phyloP scores from a whole-genome alignment of 352 stramenopile genomes.

The Pythium biforme region DNA sequence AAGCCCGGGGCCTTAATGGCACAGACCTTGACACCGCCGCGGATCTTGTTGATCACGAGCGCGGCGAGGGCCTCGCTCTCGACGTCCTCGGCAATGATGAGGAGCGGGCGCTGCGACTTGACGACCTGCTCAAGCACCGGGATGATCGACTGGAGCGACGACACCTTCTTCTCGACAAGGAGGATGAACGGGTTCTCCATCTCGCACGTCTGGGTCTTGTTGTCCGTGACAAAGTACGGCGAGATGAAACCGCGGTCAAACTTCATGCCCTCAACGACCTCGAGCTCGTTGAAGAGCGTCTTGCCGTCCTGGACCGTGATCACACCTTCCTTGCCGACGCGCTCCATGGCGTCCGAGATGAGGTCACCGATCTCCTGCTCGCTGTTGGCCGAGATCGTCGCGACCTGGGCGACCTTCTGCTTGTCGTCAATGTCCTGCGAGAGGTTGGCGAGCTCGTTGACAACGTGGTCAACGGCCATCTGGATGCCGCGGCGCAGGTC shows the following conservation, averaged over 20 bases:
- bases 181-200: conserved; percentile 99
- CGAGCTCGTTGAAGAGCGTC: conserved; percentile 99
- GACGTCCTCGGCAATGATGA: conserved; percentile 99
- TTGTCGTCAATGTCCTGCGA: conserved; percentile 98
- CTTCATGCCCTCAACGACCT: conserved; percentile 99
- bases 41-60: conserved; percentile 99
- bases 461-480: conserved; percentile 96
- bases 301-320: conserved; percentile 99
- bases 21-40: conserved; percentile 98
- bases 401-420: conserved; percentile 99
- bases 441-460: conserved; percentile 94
- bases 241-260: conserved; percentile 99
- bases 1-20: conserved; percentile 99
- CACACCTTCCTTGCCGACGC: conserved; percentile 99
- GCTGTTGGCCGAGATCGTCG: conserved; percentile 99
- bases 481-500: conserved; percentile 98
- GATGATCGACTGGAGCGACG: conserved; percentile 94
- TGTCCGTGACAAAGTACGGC: conserved; percentile 99
- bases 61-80: conserved; percentile 98
- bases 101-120: conserved; percentile 94
- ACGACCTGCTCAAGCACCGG: conserved; percentile 97
- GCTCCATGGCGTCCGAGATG: conserved; percentile 99
- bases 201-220: conserved; percentile 98
- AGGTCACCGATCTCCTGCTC: conserved; percentile 97
- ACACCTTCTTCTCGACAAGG: conserved; percentile 99